Base-by-base conservation (phyloP, 495 filamentous ascomycete genomes). In the Aspergillus carlsbadensis region DNA sequence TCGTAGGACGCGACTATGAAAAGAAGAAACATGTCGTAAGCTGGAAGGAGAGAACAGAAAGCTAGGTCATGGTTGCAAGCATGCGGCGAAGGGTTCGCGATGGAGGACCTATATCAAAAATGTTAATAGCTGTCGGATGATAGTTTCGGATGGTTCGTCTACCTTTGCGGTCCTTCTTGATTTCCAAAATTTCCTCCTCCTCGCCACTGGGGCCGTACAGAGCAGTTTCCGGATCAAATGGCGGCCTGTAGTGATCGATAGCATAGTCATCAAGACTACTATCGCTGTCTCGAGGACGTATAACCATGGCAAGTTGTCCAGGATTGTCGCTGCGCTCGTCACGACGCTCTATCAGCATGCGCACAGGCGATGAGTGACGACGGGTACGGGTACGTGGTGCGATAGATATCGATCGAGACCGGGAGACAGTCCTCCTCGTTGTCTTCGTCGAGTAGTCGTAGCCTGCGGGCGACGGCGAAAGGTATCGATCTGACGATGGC, bases 81-180 rank as follows among this genome's bases (percentile, higher is more conserved):
- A 91, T 89, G 35, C 86, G 86, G 58, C 83, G 87, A 62, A 93
- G 67, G 39, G 88, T 62, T 41, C 77, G 78, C 26, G 88, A 83
- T 48, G 84, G 80, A 2, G 87, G 80, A 53, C 67, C 80, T 83
- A 65, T 54, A 44, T 22, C 17, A 49, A 42, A 58, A n/a, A 46
- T 55, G 37, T 71, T 44, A 63, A 26, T 59, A 56, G 48, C 66
- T 56, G 15, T 46, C 35, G 47, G 68, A 65, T 72, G 69, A 67
- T 67, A 69, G 10, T 10, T 74, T 81, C 46, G 69, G 59, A 61
- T 69, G 72, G 88, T 80, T 72, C 78, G 78, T 86, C 80, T 91
- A 95, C 92, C 89, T 87, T 82, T 90, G 72, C 85, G 85, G 67
- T 96, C 89, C 77, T 85, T 88, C 73, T 88, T 86, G 59, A 94